phyloP scores from a whole-genome alignment of 148 eudicot genomes.

The Camellia sinensis region DNA sequence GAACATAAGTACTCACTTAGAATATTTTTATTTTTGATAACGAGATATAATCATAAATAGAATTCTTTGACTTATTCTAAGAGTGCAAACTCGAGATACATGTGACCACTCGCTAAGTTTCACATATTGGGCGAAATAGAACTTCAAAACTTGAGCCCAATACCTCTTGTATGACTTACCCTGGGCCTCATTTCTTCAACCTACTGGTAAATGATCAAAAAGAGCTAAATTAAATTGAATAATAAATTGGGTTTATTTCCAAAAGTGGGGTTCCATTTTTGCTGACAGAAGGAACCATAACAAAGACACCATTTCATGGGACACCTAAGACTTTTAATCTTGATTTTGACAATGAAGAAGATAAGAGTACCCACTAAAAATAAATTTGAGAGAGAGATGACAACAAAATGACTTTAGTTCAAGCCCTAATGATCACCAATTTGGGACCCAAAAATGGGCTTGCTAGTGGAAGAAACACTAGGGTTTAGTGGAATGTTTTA shows the following conservation, averaged over 20 bases:
- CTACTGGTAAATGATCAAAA: neutral
- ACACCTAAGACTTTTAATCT: neutral
- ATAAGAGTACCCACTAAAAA: too few species aligned
- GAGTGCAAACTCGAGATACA: too few species aligned
- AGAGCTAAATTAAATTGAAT: neutral
- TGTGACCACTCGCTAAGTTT: too few species aligned
- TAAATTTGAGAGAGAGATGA: too few species aligned
- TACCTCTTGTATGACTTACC: too few species aligned
- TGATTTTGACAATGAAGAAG: slow-evolving; percentile 13
- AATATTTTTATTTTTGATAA: too few species aligned
- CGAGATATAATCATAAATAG: too few species aligned
- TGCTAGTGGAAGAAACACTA: slow-evolving; percentile 34
- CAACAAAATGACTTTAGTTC: slow-evolving; percentile 9
- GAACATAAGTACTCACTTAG: neutral
- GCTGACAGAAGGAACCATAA: slow-evolving; percentile 2
- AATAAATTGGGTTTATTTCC: neutral
- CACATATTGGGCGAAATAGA: too few species aligned
- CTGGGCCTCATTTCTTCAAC: neutral
- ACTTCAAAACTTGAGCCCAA: too few species aligned
- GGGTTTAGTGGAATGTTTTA: slow-evolving; percentile 10
- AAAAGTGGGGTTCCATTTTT: neutral
- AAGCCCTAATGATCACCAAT: slow-evolving; percentile 23
- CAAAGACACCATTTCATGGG: slow-evolving; percentile 3
- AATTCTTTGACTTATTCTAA: too few species aligned
- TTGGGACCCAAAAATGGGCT: slow-evolving; percentile 21